These are phyloP conservation scores for Ceratocystis colombiana DNA, from an alignment of 2,329 filamentous ascomycete genomes.

Conservation along the genomic window DNA sequence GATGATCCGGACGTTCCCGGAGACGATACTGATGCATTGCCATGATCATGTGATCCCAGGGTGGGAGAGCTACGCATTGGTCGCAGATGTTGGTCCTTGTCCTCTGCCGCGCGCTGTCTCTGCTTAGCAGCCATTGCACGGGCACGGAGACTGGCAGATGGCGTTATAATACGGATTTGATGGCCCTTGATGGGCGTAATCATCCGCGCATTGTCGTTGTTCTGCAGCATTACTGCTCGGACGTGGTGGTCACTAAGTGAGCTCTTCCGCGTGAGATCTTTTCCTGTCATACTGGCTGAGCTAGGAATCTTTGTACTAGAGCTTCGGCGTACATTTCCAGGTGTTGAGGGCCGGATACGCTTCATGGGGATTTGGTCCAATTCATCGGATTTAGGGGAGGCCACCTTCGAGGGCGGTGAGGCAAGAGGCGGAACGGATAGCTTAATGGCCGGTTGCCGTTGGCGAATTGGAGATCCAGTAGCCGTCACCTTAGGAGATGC, in stretches of 20 bases:
- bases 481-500: neutral
- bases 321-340: neutral
- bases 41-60: constrained; percentile 21
- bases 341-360: constrained; percentile 10
- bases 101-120: neutral
- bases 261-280: neutral
- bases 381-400: neutral
- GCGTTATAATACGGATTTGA: constrained; percentile 17
- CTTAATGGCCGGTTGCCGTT: constrained; percentile 2
- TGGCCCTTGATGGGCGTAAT: constrained; percentile 21
- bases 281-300: neutral
- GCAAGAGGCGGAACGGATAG: constrained; percentile 10
- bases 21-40: constrained; percentile 20
- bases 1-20: constrained; percentile 22
- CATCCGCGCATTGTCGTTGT: constrained; percentile 20
- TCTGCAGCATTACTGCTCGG: constrained; percentile 1
- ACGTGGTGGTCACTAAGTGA: neutral
- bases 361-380: constrained; percentile 9
- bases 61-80: constrained; percentile 23
- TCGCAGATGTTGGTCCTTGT: constrained; percentile 17
- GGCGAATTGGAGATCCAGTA: constrained; percentile 18
- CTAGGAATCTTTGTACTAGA: neutral
- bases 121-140: constrained; percentile 15
- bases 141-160: constrained; percentile 7
- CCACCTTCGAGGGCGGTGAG: constrained; percentile 10